Evolutionary conservation across 805 yeast species (phyloP), one percentile per base, ranked within the genome.

Genomic region (Kodamaea kaohsiungensis): DNA sequence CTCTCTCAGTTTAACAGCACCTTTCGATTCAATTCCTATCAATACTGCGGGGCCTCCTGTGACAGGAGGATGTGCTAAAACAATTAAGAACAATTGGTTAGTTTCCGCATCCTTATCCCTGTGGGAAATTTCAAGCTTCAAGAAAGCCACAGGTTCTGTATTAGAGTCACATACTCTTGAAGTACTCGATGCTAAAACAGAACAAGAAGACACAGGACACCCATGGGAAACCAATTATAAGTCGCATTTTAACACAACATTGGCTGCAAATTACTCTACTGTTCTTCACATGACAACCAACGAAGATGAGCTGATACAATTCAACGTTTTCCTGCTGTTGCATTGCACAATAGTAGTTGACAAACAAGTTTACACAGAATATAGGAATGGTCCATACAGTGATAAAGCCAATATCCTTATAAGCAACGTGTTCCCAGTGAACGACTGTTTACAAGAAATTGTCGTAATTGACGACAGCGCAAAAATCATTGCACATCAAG

Each of bases 1-100:
- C 19, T 61, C 59, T 27, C 51, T 69, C 35, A 43, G 53, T 12
- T 38, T 50, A 37, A 37, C 47, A 5, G 37, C 53, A n/a, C 53
- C 53, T 1, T 50, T 50, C 45, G 27, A 43, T 35, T n/a, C 19
- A 3, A 10, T 50, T 10, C 53, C 53, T 17, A 33, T 35, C 13
- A 13, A 45, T 7, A 33, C 19, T 4, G 18, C 43, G 1, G 25
- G 53, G 16, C 43, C 33, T 19, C 30, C 46, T 1, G 18, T 43
- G 10, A 13, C 17, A 10, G 43, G 43, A 13, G 22, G 25, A 4
- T 16, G 35, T n/a, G 30, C 47, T 3, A 43, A 46, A 9, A 8
- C 2, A 2, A 35, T 37, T 7, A 37, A 35, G 12, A 16, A 35
- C 38, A 15, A 22, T 15, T 50, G 53, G 53, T 43, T 42, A 17